Conservation (phyloP, 1,284 basidiomycete species). For the Blastosporella zonata region DNA sequence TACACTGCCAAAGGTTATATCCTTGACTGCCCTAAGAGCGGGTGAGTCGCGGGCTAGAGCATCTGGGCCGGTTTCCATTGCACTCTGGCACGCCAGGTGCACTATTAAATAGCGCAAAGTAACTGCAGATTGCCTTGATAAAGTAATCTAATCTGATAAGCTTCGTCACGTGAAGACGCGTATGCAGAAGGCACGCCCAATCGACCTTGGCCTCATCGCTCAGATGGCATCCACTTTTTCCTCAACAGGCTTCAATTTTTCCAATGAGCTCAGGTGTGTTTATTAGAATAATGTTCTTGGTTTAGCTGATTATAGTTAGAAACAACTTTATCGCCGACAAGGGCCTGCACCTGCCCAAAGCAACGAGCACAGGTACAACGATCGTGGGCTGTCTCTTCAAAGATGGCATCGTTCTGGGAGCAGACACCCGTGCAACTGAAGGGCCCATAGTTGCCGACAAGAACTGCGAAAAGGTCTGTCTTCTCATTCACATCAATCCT, state of each 20-base stretch:
- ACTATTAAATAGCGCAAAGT: no score
- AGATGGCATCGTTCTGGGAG: conserved; percentile 93
- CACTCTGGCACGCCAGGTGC: no score
- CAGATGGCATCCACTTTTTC: conserved; percentile 17
- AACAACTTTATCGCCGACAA: conserved; percentile 77
- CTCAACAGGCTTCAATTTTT: conserved; percentile 21
- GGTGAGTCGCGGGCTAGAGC: conserved; percentile 23
- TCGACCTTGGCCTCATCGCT: background rate
- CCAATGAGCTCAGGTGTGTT: conserved; percentile 21
- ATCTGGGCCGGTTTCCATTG: conserved; percentile 21
- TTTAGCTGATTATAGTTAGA: conserved; percentile 35
- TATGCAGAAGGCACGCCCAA: conserved; percentile 6
- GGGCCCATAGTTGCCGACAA: conserved; percentile 98
- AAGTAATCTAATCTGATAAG: conserved; percentile 19
- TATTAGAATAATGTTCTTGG: rapidly evolving
- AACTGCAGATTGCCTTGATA: no score
- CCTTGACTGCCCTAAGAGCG: conserved; percentile 31
- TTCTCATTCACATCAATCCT: background rate
- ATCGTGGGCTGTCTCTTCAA: conserved; percentile 96
- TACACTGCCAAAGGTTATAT: conserved; percentile 52
- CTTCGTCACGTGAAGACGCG: conserved; percentile 23
- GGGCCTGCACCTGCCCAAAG: conserved; percentile 72
- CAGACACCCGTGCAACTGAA: conserved; percentile 94
- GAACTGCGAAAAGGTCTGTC: conserved; percentile 95
- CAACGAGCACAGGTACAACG: conserved; percentile 95